Percentiles rank a stretch among this genome's conserved stretches.
phyloP scores from a whole-genome alignment of 805 yeast species.

The Ascoidea asiatica region DNA sequence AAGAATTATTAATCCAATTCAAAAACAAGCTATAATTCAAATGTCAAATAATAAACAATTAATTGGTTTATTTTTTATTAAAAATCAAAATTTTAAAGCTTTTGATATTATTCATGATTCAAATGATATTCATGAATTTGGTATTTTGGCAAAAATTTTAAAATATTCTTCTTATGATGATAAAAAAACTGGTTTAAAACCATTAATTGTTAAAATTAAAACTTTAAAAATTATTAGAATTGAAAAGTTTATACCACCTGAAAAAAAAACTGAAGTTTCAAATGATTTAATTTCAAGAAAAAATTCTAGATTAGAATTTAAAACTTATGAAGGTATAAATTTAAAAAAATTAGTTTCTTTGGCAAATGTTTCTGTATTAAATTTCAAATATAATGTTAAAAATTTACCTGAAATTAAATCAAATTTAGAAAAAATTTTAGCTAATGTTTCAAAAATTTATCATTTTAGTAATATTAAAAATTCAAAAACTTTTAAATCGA shows the following conservation, averaged over 20 bases:
- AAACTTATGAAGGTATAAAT: constrained; percentile 2
- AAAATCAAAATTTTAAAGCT: constrained; percentile 6
- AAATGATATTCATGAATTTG: constrained; percentile 6
- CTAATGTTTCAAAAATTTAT: constrained; percentile 3
- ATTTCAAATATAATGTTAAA: not conserved
- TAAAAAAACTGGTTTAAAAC: constrained; percentile 3
- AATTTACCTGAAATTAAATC: not conserved
- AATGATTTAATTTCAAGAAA: not conserved
- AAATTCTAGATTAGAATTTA: not conserved
- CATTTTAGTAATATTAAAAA: not conserved
- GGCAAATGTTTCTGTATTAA: constrained; percentile 2
- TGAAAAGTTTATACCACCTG: constrained; percentile 4
- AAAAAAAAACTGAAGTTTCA: not conserved
- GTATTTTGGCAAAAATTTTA: constrained; percentile 6
- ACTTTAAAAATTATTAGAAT: constrained; percentile 1
- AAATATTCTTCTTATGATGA: constrained; percentile 2
- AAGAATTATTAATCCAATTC: constrained; percentile 7
- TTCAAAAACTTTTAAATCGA: too few species aligned
- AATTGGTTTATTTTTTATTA: constrained; percentile 8
- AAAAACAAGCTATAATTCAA: constrained; percentile 8
- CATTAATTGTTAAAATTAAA: constrained; percentile 4
- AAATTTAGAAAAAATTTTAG: constrained; percentile 1
- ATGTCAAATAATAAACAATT: constrained; percentile 5
- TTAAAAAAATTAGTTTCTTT: constrained; percentile 5
- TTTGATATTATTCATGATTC: constrained; percentile 4